These are phyloP conservation scores for Penicillium sp. DNA, from an alignment of 2,329 filamentous ascomycete genomes.

Conservation along the genomic window DNA sequence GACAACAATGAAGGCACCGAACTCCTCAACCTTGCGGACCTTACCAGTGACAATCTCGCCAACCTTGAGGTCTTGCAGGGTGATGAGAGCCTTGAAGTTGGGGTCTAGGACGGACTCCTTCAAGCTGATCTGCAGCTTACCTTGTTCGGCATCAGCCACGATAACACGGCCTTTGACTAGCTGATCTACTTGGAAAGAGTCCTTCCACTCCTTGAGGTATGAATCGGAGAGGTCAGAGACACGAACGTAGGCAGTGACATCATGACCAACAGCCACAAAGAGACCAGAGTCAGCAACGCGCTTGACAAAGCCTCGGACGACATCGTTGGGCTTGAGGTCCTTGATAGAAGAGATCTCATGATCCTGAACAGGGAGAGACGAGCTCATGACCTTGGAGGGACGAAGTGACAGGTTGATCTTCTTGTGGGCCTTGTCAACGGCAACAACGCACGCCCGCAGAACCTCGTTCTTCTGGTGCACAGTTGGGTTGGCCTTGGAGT, in stretches of 20 bases:
- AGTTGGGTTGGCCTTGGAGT: constrained; percentile 72
- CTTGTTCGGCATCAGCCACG: constrained; percentile 64
- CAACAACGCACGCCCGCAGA: constrained; percentile 79
- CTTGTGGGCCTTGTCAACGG: constrained; percentile 81
- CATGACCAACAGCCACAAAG: constrained; percentile 79
- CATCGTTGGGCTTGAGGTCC: constrained; percentile 73
- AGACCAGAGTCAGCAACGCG: constrained; percentile 85
- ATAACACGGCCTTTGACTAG: constrained; percentile 85
- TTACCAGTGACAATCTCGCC: constrained; percentile 86
- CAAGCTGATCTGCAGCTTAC: constrained; percentile 79
- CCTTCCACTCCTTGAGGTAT: constrained; percentile 95
- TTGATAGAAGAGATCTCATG: constrained; percentile 69
- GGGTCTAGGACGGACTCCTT: constrained; percentile 82
- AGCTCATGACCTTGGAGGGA: constrained; percentile 86
- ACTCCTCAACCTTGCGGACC: constrained; percentile 90
- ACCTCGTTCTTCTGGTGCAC: constrained; percentile 81
- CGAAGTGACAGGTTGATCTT: constrained; percentile 76
- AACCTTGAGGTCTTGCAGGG: constrained; percentile 71
- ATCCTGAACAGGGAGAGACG: constrained; percentile 76
- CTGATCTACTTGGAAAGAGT: constrained; percentile 81
- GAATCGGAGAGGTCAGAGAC: constrained; percentile 86
- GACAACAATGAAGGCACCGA: constrained; percentile 89
- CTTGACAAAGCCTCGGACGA: constrained; percentile 89
- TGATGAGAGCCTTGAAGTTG: constrained; percentile 71
- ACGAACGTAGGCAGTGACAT: constrained; percentile 77